A percentile compares a stretch with the other conserved stretches of the same genome.
Evolutionary conservation across 441 rosid genomes (phyloP).

Genomic region (Pelargonium australe): DNA sequence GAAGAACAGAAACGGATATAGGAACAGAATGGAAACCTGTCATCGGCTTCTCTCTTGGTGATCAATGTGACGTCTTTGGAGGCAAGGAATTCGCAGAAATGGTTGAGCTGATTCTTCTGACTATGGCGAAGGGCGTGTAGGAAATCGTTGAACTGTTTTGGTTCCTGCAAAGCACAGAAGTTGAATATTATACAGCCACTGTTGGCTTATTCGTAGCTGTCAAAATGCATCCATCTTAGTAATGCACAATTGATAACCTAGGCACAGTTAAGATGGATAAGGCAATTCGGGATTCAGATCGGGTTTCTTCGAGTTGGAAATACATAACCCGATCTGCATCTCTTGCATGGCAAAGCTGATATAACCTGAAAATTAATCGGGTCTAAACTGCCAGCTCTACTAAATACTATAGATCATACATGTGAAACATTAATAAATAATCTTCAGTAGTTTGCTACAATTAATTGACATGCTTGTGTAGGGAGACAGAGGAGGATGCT

Average conservation of each 20-base stretch:
- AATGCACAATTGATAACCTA: not conserved
- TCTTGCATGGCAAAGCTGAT: no score
- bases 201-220: not conserved
- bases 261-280: not conserved
- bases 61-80: conserved; percentile 51
- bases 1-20: not conserved
- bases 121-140: conserved; percentile 38
- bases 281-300: no score
- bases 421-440: not conserved
- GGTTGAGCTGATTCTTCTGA: conserved; percentile 31
- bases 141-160: conserved; percentile 68
- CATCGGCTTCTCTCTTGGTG: conserved; percentile 72
- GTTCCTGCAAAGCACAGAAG: conserved; percentile 55
- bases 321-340: no score
- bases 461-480: not conserved
- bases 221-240: not conserved
- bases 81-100: conserved; percentile 43
- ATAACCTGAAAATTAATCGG: no score
- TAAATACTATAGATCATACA: not conserved
- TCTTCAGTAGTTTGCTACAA: not conserved
- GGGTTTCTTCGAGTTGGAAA: no score
- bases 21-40: conserved; percentile 46
- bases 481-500: conserved; percentile 8
- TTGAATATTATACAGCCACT: not conserved
- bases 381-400: no score